Conservation (phyloP, 2,329 filamentous ascomycete species). For the Nothophaeocryptopus gaeumannii region DNA sequence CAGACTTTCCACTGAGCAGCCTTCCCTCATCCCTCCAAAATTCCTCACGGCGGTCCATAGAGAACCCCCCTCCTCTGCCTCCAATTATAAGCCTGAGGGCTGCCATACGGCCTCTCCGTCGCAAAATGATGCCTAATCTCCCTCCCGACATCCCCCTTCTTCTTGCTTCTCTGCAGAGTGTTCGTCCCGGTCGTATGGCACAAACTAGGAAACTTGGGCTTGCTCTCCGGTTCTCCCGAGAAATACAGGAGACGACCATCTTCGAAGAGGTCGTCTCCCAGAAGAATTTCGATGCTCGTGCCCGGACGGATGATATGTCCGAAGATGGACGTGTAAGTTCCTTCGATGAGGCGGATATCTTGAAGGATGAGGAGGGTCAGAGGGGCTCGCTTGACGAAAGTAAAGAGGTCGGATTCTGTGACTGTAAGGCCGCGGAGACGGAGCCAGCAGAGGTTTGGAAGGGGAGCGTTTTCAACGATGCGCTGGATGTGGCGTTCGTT, state of each 20-base stretch:
- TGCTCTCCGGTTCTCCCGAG: background rate
- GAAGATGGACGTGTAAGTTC: constrained; percentile 8
- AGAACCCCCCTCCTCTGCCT: background rate
- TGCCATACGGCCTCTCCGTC: constrained; percentile 4
- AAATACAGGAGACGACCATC: constrained; percentile 9
- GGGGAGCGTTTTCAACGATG: background rate
- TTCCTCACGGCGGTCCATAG: constrained; percentile 10
- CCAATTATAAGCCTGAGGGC: constrained; percentile 7
- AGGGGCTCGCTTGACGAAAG: constrained; percentile 1
- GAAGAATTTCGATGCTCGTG: constrained; percentile 1
- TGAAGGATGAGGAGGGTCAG: constrained; percentile 3
- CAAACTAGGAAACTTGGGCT: constrained; percentile 7
- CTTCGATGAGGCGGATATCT: constrained; percentile 2
- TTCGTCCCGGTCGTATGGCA: constrained; percentile 4
- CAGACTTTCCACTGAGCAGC: too few relatives aligned
- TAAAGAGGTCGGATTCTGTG: background rate
- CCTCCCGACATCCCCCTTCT: constrained; percentile 1
- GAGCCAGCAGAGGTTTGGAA: background rate
- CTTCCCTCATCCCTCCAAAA: too few relatives aligned
- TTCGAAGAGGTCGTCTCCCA: constrained; percentile 16
- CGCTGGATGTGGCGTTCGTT: background rate
- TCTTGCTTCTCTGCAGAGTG: background rate
- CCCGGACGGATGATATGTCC: background rate
- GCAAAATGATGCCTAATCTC: constrained; percentile 8
- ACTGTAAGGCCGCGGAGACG: constrained; percentile 8